phyloP scores from a whole-genome alignment of 257 asterid genomes.

The Solanum commersonii region DNA sequence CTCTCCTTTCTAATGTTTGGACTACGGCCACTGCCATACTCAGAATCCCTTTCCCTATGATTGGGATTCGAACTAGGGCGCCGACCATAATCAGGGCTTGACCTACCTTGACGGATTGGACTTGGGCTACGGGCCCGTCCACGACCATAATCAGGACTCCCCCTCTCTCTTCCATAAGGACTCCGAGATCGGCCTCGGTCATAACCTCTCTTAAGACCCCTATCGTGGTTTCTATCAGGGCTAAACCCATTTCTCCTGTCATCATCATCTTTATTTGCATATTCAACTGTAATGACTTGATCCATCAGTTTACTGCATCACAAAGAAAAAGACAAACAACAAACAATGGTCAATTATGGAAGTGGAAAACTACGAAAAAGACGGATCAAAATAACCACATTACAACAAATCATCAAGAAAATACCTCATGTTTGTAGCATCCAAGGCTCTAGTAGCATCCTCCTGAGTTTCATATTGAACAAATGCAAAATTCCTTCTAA shows the following conservation, averaged over 20 bases:
- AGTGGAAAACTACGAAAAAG: neutral
- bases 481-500: constrained; percentile 71
- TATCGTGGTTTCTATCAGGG: constrained; percentile 50
- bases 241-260: constrained; percentile 54
- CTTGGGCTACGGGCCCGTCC: constrained; percentile 25
- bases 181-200: constrained; percentile 52
- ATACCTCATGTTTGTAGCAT: constrained; percentile 74
- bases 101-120: constrained; percentile 12
- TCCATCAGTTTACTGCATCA: constrained; percentile 61
- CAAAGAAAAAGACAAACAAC: neutral
- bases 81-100: constrained; percentile 56
- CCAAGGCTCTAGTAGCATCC: constrained; percentile 72
- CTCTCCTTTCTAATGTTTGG: constrained; percentile 40
- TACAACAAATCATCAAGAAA: neutral
- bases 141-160: constrained; percentile 78
- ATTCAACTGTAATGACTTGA: constrained; percentile 67
- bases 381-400: neutral
- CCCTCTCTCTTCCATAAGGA: constrained; percentile 64
- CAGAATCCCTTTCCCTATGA: constrained; percentile 5
- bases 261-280: constrained; percentile 68
- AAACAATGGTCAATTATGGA: neutral
- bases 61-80: constrained; percentile 23
- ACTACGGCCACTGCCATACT: constrained; percentile 19
- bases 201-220: constrained; percentile 60
- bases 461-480: constrained; percentile 65